These are phyloP conservation scores for Penicillium chermesinum DNA, from an alignment of 495 filamentous ascomycete species.

Conservation along the genomic window DNA sequence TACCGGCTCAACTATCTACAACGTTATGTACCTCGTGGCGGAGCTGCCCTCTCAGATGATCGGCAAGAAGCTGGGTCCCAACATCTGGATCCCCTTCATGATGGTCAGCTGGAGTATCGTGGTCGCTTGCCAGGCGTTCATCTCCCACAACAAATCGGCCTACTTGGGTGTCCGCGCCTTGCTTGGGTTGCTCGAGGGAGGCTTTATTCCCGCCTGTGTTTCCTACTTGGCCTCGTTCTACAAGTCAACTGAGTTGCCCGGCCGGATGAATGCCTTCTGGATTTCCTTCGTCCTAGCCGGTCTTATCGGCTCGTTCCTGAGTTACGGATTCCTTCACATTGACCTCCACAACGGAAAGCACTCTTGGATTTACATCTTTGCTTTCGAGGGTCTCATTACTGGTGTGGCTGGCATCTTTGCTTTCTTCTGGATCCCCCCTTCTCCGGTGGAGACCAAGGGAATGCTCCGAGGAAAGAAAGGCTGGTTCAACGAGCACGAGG, in stretches of 20 bases:
- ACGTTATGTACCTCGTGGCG: slow-evolving; percentile 51
- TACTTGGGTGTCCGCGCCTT: slow-evolving; percentile 27
- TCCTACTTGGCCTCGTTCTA: slow-evolving; percentile 64
- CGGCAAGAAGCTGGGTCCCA: slow-evolving; percentile 62
- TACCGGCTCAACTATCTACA: slow-evolving; percentile 58
- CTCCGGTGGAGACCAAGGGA: slow-evolving; percentile 56
- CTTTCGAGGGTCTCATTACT: background rate
- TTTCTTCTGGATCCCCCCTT: slow-evolving; percentile 56
- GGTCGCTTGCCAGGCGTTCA: slow-evolving; percentile 50
- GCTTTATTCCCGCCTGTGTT: slow-evolving; percentile 23
- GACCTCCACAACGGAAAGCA: slow-evolving; percentile 43
- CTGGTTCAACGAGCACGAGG: background rate
- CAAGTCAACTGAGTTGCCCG: slow-evolving; percentile 54
- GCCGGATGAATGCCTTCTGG: slow-evolving; percentile 56
- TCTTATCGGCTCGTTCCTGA: slow-evolving; percentile 31
- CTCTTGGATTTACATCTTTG: slow-evolving; percentile 44
- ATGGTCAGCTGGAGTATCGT: slow-evolving; percentile 65
- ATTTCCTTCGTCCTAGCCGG: slow-evolving; percentile 51
- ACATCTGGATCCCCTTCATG: slow-evolving; percentile 67
- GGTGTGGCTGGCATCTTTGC: slow-evolving; percentile 54
- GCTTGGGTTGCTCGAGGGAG: slow-evolving; percentile 17
- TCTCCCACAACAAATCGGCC: slow-evolving; percentile 55
- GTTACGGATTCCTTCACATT: slow-evolving; percentile 56
- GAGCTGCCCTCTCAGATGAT: slow-evolving; percentile 63
- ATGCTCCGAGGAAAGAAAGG: slow-evolving; percentile 49